A percentile compares a stretch with the other conserved stretches of the same genome.
Conservation (phyloP, 176 grass and related monocot genomes). For the Chloris gayana region DNA sequence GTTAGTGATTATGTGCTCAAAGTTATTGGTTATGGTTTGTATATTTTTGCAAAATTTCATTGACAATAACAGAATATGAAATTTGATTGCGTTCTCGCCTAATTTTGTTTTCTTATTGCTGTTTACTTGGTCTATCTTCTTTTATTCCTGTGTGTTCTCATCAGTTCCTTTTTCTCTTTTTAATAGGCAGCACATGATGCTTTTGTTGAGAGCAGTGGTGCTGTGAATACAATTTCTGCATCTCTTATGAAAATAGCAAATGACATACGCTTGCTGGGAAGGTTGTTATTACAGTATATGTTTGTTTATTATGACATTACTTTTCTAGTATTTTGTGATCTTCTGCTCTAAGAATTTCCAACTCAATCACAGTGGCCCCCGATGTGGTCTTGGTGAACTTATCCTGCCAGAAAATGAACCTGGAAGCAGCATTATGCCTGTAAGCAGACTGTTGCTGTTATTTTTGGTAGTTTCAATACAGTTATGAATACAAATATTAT, state of each 20-base stretch:
- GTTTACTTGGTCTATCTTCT: slow-evolving; percentile 1
- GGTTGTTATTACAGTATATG: slow-evolving; percentile 42
- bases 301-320: background rate
- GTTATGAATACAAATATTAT: background rate
- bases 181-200: slow-evolving; percentile 96
- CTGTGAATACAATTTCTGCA: slow-evolving; percentile 85
- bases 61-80: background rate
- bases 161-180: slow-evolving; percentile 4
- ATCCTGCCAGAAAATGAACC: slow-evolving; percentile 99
- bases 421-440: slow-evolving; percentile 99
- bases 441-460: slow-evolving; percentile 38
- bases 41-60: slow-evolving; percentile 6
- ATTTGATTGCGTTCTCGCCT: background rate
- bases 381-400: slow-evolving; percentile 95
- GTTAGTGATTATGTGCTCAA: slow-evolving; percentile 59
- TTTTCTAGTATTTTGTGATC: slow-evolving; percentile 7
- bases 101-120: background rate
- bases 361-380: slow-evolving; percentile 69
- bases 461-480: slow-evolving; percentile 19
- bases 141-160: slow-evolving; percentile 12
- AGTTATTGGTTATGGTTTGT: background rate
- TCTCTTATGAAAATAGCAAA: slow-evolving; percentile 99
- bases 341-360: slow-evolving; percentile 28
- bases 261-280: slow-evolving; percentile 93
- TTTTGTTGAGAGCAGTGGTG: slow-evolving; percentile 95